phyloP scores from a whole-genome alignment of 2,329 filamentous ascomycete species.

The Colletotrichum australisinense region DNA sequence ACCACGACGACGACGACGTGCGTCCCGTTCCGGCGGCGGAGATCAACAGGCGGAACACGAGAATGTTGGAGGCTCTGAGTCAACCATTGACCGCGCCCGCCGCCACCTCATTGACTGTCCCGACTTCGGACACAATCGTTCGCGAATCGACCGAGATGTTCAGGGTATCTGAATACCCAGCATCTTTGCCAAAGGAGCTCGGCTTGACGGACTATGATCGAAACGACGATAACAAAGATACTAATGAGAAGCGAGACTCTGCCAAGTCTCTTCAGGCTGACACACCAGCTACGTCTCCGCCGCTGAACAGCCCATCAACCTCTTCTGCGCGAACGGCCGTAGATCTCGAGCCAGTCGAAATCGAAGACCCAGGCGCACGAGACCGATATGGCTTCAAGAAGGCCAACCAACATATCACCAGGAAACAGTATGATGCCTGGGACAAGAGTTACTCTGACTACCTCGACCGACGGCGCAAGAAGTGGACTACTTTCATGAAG shows the following conservation, averaged over 20 bases:
- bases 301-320: slow-evolving; percentile 21
- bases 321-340: slow-evolving; percentile 38
- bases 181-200: slow-evolving; percentile 46
- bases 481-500: slow-evolving; percentile 84
- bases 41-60: slow-evolving; percentile 48
- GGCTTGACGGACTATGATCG: slow-evolving; percentile 40
- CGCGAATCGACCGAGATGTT: slow-evolving; percentile 52
- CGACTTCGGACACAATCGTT: slow-evolving; percentile 36
- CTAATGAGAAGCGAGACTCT: slow-evolving; percentile 58
- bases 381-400: slow-evolving; percentile 96
- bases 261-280: slow-evolving; percentile 53
- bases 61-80: slow-evolving; percentile 54
- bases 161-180: slow-evolving; percentile 50
- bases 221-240: slow-evolving; percentile 36
- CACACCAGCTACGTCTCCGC: slow-evolving; percentile 39
- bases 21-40: slow-evolving; percentile 54
- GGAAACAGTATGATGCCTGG: slow-evolving; percentile 86
- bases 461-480: slow-evolving; percentile 78
- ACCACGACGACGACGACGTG: slow-evolving; percentile 41
- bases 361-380: slow-evolving; percentile 65
- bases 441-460: slow-evolving; percentile 80
- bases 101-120: slow-evolving; percentile 33
- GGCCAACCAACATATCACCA: slow-evolving; percentile 80
- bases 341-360: slow-evolving; percentile 44
- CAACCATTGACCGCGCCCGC: slow-evolving; percentile 47